Base-by-base conservation (phyloP, 2,329 filamentous ascomycete genomes). In the Alternaria infectoria region DNA sequence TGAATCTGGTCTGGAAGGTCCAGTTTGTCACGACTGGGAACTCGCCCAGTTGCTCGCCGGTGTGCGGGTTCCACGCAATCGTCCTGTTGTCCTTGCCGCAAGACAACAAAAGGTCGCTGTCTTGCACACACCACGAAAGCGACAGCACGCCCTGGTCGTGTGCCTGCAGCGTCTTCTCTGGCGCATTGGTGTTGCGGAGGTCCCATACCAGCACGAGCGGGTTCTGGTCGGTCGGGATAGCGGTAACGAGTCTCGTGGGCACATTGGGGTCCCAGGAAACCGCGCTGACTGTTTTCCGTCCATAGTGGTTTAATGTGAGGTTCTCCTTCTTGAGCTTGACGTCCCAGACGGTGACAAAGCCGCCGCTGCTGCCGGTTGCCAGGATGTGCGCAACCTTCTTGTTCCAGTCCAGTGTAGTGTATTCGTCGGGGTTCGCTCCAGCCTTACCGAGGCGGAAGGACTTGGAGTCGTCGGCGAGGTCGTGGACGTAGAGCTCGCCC, bases 1-100 rank as follows among this genome's bases (percentile, higher is more conserved):
- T 94, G 87, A 96, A 98, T 66, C 91, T 88, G 6, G 96, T 97
- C 77, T 95, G 90, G 84, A 99, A 99, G 6, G 94, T 97, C 95
- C 96, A 99, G 81, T 98, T 99, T n/a, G 95, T 97, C 57, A 97
- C 94, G 74, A 97, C 93, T 5, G 95, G 94, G 76, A 98, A 95
- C 81, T 98, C 95, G 69, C 96, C 96, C 67, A 93, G 91, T 12
- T 88, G 86, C 77, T 96, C 89, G 57, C 95, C 95, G 3, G 91
- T 97, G 75, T 96, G 92, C 1, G 96, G 93, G 80, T 98, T 98
- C 96, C 96, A 99, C 65, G 96, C 90, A 64, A 99, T 87, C 3
- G 94, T 97, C 72, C 93, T 89, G 78, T 98, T 98, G 81, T 99
- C 96, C 82, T 98, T 98, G 70, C 96, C 96, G 69, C 91, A 96